Percentiles rank a stretch among this genome's conserved stretches.
Evolutionary conservation across 2,329 filamentous ascomycete genomes (phyloP).

Genomic region (Albifimbria verrucaria): DNA sequence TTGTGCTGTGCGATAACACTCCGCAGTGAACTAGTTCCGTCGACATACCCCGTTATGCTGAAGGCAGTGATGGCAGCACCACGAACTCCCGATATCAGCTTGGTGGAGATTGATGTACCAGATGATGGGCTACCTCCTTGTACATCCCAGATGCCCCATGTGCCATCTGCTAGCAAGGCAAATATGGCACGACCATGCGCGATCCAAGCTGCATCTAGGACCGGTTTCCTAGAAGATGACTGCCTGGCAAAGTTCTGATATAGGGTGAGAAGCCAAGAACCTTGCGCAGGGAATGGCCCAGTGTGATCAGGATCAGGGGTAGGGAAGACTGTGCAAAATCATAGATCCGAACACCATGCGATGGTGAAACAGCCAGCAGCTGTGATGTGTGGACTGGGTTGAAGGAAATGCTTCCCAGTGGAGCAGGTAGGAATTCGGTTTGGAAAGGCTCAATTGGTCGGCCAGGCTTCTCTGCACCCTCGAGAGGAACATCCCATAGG

Average conservation of each 20-base stretch:
- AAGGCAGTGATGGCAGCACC: slow-evolving; percentile 59
- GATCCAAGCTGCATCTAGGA: slow-evolving; percentile 63
- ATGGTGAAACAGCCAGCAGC: slow-evolving; percentile 52
- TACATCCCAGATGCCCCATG: slow-evolving; percentile 68
- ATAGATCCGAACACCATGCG: slow-evolving; percentile 58
- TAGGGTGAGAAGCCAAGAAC: slow-evolving; percentile 62
- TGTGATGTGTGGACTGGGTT: slow-evolving; percentile 58
- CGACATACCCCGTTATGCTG: slow-evolving; percentile 55
- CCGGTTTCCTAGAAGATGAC: slow-evolving; percentile 50
- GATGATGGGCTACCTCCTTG: slow-evolving; percentile 50
- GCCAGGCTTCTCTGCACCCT: slow-evolving; percentile 27
- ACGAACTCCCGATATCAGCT: slow-evolving; percentile 48
- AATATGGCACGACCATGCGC: slow-evolving; percentile 57
- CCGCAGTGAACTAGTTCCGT: slow-evolving; percentile 56
- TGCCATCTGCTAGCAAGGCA: slow-evolving; percentile 57
- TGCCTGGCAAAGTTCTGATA: slow-evolving; percentile 54
- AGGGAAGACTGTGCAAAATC: slow-evolving; percentile 55
- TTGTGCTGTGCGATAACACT: slow-evolving; percentile 30
- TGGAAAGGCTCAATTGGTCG: slow-evolving; percentile 51
- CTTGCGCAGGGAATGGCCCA: slow-evolving; percentile 52
- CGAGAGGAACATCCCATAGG: slow-evolving; percentile 56
- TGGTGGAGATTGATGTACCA: slow-evolving; percentile 43
- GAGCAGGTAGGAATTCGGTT: slow-evolving; percentile 53
- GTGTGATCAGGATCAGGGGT: slow-evolving; percentile 48
- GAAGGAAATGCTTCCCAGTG: slow-evolving; percentile 55